Base-by-base conservation (phyloP, 176 grass and related monocot species). In the Bromus sterilis region DNA sequence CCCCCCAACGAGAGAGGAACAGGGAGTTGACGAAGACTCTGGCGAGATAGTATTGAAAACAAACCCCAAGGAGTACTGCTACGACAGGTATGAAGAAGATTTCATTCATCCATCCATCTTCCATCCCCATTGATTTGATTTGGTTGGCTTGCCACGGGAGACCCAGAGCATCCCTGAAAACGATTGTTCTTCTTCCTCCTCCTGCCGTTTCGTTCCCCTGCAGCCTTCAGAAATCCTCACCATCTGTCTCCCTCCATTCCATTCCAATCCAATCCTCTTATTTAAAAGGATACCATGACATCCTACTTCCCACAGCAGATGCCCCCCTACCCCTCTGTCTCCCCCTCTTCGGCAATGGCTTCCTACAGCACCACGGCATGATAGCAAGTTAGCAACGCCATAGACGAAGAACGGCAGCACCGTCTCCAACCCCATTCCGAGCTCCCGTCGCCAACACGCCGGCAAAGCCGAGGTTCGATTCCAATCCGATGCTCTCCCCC, bases 151-250 rank as follows among this genome's bases (percentile, higher is more conserved):
- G 62, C 42, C 26, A 77, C 18, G 49, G 26, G 59, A 84, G 68
- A 29, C 70, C 20, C 4, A 26, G 40, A 24, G 5, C 76, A 11
- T n/a, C n/a, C n/a, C 55, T 2, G 44, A 74, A 66, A 86, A 82
- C 58, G 83, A 86, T 89, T 74, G 56, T 78, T 86, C 43, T 64
- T 89, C 72, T 14, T 77, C 81, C 29, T 11, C 53, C 13, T 49
- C 72, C 26, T 28, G 64, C 64, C 11, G 42, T 13, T 68, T 49
- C 57, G 59, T 26, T 16, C 62, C 40, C 39, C 82, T 23, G 78
- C 78, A 57, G 56, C 64, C 43, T 37, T 89, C 53, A 64, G 72
- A 77, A 56, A 82, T 66, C 83, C n/a, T 30, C 34, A 72, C 7
- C 3, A 18, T 24, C 6, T 65, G 78, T 57, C 73, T 64, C 34